A percentile compares a stretch with the other conserved stretches of the same genome.
Evolutionary conservation across 78 protist species (phyloP).

Genomic region (Pigoraptor vietnamica): DNA sequence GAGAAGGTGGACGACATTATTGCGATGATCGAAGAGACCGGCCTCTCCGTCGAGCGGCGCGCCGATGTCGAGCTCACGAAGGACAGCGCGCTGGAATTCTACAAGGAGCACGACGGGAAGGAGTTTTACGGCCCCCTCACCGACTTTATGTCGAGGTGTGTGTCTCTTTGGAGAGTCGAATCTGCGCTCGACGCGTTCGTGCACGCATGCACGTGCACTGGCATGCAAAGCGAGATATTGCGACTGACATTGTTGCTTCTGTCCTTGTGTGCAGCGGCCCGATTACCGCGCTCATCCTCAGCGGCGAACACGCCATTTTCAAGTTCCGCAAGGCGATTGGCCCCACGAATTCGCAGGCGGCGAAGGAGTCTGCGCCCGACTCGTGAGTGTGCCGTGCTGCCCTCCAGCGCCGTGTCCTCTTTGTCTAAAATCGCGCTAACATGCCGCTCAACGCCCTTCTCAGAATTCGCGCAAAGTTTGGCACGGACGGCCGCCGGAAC

Average conservation of each 20-base stretch:
- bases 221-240: neutral
- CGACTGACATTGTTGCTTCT: neutral
- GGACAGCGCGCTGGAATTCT: constrained; percentile 32
- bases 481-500: constrained; percentile 24
- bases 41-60: constrained; percentile 23
- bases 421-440: no score
- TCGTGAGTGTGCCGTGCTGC: neutral
- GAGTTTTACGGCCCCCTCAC: constrained; percentile 23
- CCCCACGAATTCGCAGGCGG: neutral
- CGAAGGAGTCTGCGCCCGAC: neutral
- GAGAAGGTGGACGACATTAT: neutral
- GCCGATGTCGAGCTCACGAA: neutral
- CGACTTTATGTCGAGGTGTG: constrained; percentile 40
- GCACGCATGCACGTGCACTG: neutral
- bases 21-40: neutral
- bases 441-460: no score
- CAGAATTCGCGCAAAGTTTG: constrained; percentile 33
- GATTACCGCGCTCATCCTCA: neutral
- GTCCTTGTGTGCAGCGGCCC: neutral
- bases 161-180: no score
- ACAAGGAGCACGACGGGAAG: constrained; percentile 50
- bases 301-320: neutral
- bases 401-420: no score
- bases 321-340: neutral
- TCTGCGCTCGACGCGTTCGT: no score